Base-by-base conservation (phyloP, 2,329 filamentous ascomycete species). In the Ascocoryne sarcoides region DNA sequence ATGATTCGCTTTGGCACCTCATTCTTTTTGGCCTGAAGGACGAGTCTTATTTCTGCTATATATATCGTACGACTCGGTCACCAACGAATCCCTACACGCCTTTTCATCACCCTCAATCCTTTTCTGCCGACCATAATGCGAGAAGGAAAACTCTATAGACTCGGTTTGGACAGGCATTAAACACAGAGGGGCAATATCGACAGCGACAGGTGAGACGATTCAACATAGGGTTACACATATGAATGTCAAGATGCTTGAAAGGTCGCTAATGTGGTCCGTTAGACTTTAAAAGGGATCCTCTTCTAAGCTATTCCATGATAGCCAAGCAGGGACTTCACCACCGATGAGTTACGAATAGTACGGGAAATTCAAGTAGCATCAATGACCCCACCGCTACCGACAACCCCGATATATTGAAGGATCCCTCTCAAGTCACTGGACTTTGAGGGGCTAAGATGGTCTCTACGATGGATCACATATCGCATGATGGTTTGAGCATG, bases 401-500 rank as follows among this genome's bases (percentile, higher is more conserved):
- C 44, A 36, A 46, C 40, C 47, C 42, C 51, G 49, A 53, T 59
- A 58, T 58, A 45, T 57, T 50, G 43, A 55, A 47, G 37, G 34
- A 51, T 55, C 58, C 49, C 58, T 47, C 45, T 53, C 47, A 48
- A 58, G 52, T 47, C 58, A 58, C 44, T 62, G 57, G 42, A 60
- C 56, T 48, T 55, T 53, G 36, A 61, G 51, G 39, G 42, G 40
- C 45, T 46, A 49, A 54, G 32, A 63, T 64, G 60, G 54, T 57
- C 52, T 44, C 53, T 32, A 53, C 52, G 44, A 57, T 60, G 50
- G 60, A 58, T 39, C 58, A 59, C 49, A 48, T 55, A 43, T 49
- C 56, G 49, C 55, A 60, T 43, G 58, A 60, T 48, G 60, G 61
- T 54, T 47, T 60, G 42, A 55, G 55, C 55, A 48, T 59, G 47